Conservation (phyloP, 2,329 filamentous ascomycete genomes). For the Trichoderma asperellum region DNA sequence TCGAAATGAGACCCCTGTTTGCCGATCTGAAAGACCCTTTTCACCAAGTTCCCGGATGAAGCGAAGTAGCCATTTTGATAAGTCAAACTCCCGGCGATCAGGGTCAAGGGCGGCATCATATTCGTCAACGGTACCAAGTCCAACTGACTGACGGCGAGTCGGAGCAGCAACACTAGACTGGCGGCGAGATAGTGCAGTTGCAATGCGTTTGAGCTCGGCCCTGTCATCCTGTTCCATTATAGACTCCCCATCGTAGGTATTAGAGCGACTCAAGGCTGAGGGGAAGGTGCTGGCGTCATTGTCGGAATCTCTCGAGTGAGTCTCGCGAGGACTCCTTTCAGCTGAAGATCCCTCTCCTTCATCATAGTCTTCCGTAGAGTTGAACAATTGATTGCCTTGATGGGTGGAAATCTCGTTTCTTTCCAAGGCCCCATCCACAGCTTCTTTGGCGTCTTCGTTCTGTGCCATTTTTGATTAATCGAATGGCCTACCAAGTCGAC, state of each 20-base stretch:
- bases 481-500: neutral
- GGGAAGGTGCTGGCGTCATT: slow-evolving; percentile 13
- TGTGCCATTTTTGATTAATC: slow-evolving; percentile 3
- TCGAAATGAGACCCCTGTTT: slow-evolving; percentile 65
- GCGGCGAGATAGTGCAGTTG: slow-evolving; percentile 45
- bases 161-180: slow-evolving; percentile 35
- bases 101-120: slow-evolving; percentile 46
- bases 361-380: neutral
- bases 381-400: neutral
- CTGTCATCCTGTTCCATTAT: slow-evolving; percentile 42
- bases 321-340: neutral
- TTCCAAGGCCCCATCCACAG: neutral
- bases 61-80: slow-evolving; percentile 47
- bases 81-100: slow-evolving; percentile 45
- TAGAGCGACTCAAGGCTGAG: slow-evolving; percentile 20
- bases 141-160: slow-evolving; percentile 22
- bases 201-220: slow-evolving; percentile 46
- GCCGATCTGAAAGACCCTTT: slow-evolving; percentile 57
- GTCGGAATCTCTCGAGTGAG: slow-evolving; percentile 13
- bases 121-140: slow-evolving; percentile 34
- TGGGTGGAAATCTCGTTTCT: neutral
- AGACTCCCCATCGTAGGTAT: slow-evolving; percentile 25
- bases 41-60: slow-evolving; percentile 52
- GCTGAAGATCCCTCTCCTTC: neutral
- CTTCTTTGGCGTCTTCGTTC: neutral